Base-by-base conservation (phyloP, 1,284 basidiomycete genomes). In the Heterobasidion occidentale region DNA sequence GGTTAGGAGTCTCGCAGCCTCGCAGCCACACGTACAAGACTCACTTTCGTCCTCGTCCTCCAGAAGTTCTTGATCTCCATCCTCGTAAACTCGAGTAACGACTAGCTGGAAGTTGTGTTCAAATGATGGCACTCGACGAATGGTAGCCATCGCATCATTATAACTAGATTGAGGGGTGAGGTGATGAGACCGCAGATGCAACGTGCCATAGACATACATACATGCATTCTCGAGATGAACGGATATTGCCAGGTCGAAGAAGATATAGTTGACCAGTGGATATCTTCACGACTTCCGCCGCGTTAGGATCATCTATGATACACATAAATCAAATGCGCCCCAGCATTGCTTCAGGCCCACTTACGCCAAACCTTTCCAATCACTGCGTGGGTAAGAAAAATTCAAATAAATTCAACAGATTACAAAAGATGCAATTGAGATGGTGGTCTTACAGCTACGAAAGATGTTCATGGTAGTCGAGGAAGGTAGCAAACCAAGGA, bases 221-320 rank as follows among this genome's bases (percentile, higher is more conserved):
- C 94, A 99, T 97, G 92, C 97, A 99, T 78, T 98, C 96, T 64
- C 94, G 78, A 11, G 90, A 90, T 45, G 92, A 90, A 63, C 96
- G 89, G 63, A 97, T 88, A 63, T 88, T 90, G 58, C 91, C 92
- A 45, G 93, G 90, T 51, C 96, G 85, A 56, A 96, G 86, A 59
- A 98, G 86, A 72, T 90, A 96, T 35, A 99, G 82, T 67, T 94
- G 88, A 2, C 96, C 97, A 60, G 89, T 87, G 14, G 92, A 90
- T 56, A 98, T 91, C 76, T 97, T 96, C 53, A 97, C 93, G 53
- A 99, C 81, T 71, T 97, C 94, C 17, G 92, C 84, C 56, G 92
- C 91, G 71, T 94, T 91, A 55, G 88, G 84, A 70, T 90, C 87
- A 68, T 89, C 88, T 90, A 66, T 44, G 20, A 38, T 60, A 57